Conservation (phyloP, 495 filamentous ascomycete genomes). For the Letharia lupina region DNA sequence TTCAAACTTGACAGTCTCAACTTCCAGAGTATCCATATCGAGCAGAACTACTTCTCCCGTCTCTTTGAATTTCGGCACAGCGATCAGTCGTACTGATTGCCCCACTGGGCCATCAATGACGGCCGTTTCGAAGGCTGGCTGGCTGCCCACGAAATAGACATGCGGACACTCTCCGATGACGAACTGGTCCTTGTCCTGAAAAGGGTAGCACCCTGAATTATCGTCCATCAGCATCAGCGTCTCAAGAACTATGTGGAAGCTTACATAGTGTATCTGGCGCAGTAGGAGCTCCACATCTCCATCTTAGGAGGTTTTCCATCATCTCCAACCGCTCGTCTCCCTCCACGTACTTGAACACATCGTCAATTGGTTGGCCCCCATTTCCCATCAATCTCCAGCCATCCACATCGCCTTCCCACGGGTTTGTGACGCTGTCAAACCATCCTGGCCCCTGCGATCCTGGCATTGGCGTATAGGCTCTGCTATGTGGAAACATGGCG, state of each 20-base stretch:
- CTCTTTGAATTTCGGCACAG: slow-evolving; percentile 71
- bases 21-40: slow-evolving; percentile 75
- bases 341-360: slow-evolving; percentile 80
- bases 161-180: slow-evolving; percentile 78
- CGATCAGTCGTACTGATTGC: slow-evolving; percentile 63
- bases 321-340: slow-evolving; percentile 66
- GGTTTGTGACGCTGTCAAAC: slow-evolving; percentile 89
- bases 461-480: slow-evolving; percentile 54
- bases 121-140: slow-evolving; percentile 70
- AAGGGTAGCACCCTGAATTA: slow-evolving; percentile 79
- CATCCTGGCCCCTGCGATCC: slow-evolving; percentile 52
- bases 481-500: slow-evolving; percentile 68
- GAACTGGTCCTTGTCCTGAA: slow-evolving; percentile 84
- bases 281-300: slow-evolving; percentile 87
- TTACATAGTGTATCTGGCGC: slow-evolving; percentile 93
- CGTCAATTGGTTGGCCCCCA: slow-evolving; percentile 86
- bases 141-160: slow-evolving; percentile 83
- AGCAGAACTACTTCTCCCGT: slow-evolving; percentile 79
- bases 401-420: slow-evolving; percentile 81
- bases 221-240: slow-evolving; percentile 9
- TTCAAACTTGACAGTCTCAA: slow-evolving; percentile 60
- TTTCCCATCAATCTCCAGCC: slow-evolving; percentile 79
- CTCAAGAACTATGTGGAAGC: slow-evolving; percentile 26
- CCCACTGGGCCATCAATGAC: slow-evolving; percentile 56
- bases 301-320: slow-evolving; percentile 86